A percentile compares a stretch with the other conserved stretches of the same genome.
These are phyloP conservation scores for Dictyostelium purpureum DNA, from an alignment of 78 protist genomes.

Conservation along the genomic window DNA sequence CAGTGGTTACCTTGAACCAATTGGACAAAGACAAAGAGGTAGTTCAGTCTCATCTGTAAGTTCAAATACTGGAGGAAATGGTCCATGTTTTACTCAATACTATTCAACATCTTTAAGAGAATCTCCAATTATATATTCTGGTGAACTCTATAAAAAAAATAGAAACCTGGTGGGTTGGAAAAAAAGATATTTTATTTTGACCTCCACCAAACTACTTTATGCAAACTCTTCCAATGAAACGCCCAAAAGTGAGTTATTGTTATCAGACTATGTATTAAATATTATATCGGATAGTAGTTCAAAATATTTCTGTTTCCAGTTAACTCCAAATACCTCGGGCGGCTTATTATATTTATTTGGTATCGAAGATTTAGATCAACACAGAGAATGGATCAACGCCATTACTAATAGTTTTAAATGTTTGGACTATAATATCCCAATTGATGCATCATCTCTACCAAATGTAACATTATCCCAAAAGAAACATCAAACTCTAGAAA, in stretches of 20 bases:
- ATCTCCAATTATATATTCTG: slow-evolving; percentile 32
- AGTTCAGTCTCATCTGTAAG: neutral
- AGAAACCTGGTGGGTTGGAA: slow-evolving; percentile 51
- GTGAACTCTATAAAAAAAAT: slow-evolving; percentile 70
- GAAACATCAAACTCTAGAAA: neutral
- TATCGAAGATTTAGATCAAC: neutral
- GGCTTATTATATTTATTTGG: slow-evolving; percentile 7
- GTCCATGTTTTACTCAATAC: neutral
- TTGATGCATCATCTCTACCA: neutral
- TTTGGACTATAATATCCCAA: neutral
- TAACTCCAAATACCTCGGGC: neutral
- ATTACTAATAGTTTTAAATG: neutral
- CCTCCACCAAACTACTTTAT: slow-evolving; percentile 8
- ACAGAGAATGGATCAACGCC: slow-evolving; percentile 33
- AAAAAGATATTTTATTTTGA: slow-evolving; percentile 44
- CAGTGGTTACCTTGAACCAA: neutral
- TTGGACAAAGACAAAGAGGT: neutral
- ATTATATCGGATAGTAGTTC: neutral
- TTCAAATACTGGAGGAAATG: neutral
- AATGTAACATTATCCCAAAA: neutral
- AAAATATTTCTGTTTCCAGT: slow-evolving; percentile 39
- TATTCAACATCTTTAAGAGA: slow-evolving; percentile 1
- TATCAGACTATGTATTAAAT: slow-evolving; percentile 20
- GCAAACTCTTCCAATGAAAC: neutral
- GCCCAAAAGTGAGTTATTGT: neutral